phyloP scores from a whole-genome alignment of 2,329 filamentous ascomycete genomes.

The Bipolaris bicolor region DNA sequence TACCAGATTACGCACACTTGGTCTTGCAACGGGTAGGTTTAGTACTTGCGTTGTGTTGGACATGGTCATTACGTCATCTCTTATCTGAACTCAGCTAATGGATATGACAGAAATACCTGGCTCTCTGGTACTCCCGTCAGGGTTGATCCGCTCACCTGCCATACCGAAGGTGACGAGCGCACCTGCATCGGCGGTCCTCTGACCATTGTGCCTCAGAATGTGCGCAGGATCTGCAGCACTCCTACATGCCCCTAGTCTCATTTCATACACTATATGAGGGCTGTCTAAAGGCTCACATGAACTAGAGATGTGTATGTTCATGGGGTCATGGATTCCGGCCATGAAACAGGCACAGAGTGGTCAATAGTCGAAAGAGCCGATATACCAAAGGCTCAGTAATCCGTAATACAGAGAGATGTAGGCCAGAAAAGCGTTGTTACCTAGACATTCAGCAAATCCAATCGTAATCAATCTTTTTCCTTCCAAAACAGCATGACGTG shows the following conservation, averaged over 20 bases:
- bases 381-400: not conserved
- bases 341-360: not conserved
- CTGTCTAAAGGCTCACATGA: not conserved
- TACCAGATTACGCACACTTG: conserved; percentile 40
- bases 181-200: conserved; percentile 16
- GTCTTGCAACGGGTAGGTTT: conserved; percentile 37
- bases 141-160: conserved; percentile 21
- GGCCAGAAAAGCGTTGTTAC: not conserved
- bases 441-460: not conserved
- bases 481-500: not conserved
- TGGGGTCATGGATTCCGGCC: not conserved
- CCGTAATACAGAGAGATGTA: not conserved
- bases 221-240: conserved; percentile 24
- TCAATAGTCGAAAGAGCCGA: not conserved
- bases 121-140: conserved; percentile 26
- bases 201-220: conserved; percentile 30
- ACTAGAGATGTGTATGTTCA: not conserved
- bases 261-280: not conserved
- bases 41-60: not conserved
- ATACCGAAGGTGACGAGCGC: conserved; percentile 4
- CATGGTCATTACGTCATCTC: not conserved
- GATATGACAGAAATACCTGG: conserved; percentile 23
- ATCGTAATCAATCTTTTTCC: not conserved
- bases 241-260: conserved; percentile 18
- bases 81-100: not conserved